Percentiles rank a stretch among this genome's conserved stretches.
These are phyloP conservation scores for Citeromyces hawaiiensis DNA, from an alignment of 1,139 yeast species.

Conservation along the genomic window DNA sequence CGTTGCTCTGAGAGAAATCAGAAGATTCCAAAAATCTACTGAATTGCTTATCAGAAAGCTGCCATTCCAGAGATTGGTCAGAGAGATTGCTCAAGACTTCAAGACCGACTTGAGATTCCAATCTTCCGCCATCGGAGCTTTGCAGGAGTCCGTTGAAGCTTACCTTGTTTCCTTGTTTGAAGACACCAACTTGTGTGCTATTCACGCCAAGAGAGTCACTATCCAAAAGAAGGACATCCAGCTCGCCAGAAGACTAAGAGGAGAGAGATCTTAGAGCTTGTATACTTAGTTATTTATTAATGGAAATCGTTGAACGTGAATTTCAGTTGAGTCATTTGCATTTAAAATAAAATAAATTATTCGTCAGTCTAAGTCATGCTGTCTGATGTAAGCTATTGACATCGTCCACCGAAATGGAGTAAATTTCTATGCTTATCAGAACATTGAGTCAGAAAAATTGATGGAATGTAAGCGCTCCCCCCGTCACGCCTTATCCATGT, in stretches of 20 bases:
- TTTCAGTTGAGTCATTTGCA: not conserved
- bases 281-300: conserved; percentile 1
- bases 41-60: conserved; percentile 94
- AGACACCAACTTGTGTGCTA: conserved; percentile 98
- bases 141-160: conserved; percentile 98
- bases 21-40: conserved; percentile 98
- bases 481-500: no score
- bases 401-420: no score
- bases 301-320: not conserved
- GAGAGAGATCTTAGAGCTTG: conserved; percentile 61
- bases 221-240: conserved; percentile 99
- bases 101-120: conserved; percentile 98
- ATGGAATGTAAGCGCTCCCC: no score
- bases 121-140: conserved; percentile 97
- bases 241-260: conserved; percentile 98
- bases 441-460: no score
- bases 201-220: conserved; percentile 98
- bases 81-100: conserved; percentile 97
- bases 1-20: conserved; percentile 97
- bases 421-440: no score
- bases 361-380: no score
- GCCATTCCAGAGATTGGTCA: conserved; percentile 97
- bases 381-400: no score
- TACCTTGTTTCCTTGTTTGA: conserved; percentile 52
- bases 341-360: no score